Evolutionary conservation across 257 asterid genomes (phyloP).

Genomic region (Leonotis leonurus): DNA sequence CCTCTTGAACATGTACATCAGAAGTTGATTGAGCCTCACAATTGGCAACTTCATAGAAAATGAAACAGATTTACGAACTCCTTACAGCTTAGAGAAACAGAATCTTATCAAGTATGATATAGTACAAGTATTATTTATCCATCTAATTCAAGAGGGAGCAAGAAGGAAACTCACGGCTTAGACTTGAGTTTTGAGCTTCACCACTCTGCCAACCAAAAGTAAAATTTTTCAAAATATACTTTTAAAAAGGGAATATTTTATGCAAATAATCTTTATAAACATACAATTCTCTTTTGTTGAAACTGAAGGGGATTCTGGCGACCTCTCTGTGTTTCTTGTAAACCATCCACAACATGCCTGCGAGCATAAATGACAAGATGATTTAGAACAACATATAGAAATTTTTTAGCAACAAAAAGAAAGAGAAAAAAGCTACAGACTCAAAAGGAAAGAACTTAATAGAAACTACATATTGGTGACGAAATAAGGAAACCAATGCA

Average conservation of each 20-base stretch:
- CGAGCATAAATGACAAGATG: conserved; percentile 21
- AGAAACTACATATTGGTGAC: background rate
- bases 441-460: background rate
- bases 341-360: conserved; percentile 39
- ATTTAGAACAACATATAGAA: background rate
- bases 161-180: conserved; percentile 43
- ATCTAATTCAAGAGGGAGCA: conserved; percentile 11
- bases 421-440: background rate
- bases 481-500: conserved; percentile 1
- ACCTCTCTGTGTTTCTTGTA: conserved; percentile 25
- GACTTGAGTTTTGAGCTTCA: conserved; percentile 37
- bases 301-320: conserved; percentile 16
- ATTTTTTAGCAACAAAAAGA: background rate
- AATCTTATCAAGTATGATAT: background rate
- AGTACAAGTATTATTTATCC: conserved; percentile 4
- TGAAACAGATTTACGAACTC: background rate
- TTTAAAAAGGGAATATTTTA: background rate
- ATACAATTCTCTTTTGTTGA: conserved; percentile 36
- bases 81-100: background rate
- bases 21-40: conserved; percentile 27
- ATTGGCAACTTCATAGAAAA: conserved; percentile 31
- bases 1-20: conserved; percentile 17
- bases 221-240: conserved; percentile 5
- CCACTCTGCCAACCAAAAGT: conserved; percentile 34
- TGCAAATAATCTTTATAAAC: conserved; percentile 18